A percentile compares a stretch with the other conserved stretches of the same genome.
Conservation (phyloP, 1,139 yeast genomes). For the Schizosaccharomyces versatilis region DNA sequence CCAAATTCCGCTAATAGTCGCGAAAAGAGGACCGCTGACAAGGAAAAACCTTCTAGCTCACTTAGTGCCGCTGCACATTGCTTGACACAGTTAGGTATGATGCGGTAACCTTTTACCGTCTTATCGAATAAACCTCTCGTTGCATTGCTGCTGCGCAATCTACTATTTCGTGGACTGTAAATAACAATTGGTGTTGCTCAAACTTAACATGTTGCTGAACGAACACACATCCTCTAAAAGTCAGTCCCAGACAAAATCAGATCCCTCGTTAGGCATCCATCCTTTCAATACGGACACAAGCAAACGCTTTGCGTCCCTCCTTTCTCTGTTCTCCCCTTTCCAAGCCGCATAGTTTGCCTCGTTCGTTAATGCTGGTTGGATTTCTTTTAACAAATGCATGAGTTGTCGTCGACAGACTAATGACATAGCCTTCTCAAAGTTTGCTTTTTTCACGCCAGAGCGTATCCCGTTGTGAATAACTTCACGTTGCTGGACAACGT, state of each 20-base stretch:
- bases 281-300: neutral
- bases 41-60: too few relatives aligned
- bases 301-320: neutral
- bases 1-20: too few relatives aligned
- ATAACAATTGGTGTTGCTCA: too few relatives aligned
- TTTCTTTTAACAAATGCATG: neutral
- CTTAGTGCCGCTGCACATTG: too few relatives aligned
- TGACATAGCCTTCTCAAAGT: neutral
- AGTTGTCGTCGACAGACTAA: neutral
- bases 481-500: neutral
- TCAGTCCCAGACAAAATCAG: neutral
- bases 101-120: too few relatives aligned
- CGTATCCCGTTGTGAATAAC: neutral
- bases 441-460: neutral
- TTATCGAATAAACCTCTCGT: too few relatives aligned
- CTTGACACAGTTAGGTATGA: too few relatives aligned
- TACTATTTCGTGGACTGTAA: too few relatives aligned
- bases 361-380: neutral
- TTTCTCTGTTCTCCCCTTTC: neutral
- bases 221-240: too few relatives aligned
- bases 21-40: too few relatives aligned
- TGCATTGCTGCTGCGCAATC: too few relatives aligned
- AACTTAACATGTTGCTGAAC: too few relatives aligned
- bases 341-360: neutral
- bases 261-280: neutral